A percentile compares a stretch with the other conserved stretches of the same genome.
Evolutionary conservation across 176 grass and related monocot genomes (phyloP).

Genomic region (Eragrostis nindensis): DNA sequence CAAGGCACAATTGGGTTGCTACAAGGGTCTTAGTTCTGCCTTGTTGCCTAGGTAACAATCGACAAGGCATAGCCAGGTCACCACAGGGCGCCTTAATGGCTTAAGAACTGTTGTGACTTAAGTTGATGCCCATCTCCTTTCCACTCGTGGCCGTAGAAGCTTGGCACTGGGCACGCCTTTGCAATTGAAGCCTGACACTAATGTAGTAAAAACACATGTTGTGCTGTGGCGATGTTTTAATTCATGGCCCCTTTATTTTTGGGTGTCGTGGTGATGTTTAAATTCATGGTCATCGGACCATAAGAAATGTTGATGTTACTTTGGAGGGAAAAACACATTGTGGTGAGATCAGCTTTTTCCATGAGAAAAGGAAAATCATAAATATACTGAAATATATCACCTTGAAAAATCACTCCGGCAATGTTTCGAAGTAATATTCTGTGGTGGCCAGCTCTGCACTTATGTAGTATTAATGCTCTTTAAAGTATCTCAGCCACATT

Average conservation of each 20-base stretch:
- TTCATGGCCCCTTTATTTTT: neutral
- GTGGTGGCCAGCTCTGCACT: neutral
- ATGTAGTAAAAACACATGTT: neutral
- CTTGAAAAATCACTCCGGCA: neutral
- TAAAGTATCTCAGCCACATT: neutral
- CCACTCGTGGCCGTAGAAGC: neutral
- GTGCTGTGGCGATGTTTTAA: neutral
- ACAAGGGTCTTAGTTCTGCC: no score
- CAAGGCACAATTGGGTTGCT: no score
- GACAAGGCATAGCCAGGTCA: no score
- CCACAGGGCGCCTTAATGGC: no score
- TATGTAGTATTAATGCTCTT: no score
- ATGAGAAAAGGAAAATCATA: conserved; percentile 18
- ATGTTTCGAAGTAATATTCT: neutral
- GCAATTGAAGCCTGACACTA: neutral
- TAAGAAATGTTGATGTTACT: neutral
- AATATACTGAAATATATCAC: conserved; percentile 8
- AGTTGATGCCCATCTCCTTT: conserved; percentile 14
- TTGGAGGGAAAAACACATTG: neutral
- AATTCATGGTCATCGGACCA: neutral
- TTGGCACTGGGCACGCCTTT: neutral
- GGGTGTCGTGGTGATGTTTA: neutral
- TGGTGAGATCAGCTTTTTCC: neutral
- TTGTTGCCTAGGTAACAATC: no score
- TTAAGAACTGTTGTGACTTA: neutral